Conservation (phyloP, 176 grass and related monocot genomes). For the Stipa capillata region DNA sequence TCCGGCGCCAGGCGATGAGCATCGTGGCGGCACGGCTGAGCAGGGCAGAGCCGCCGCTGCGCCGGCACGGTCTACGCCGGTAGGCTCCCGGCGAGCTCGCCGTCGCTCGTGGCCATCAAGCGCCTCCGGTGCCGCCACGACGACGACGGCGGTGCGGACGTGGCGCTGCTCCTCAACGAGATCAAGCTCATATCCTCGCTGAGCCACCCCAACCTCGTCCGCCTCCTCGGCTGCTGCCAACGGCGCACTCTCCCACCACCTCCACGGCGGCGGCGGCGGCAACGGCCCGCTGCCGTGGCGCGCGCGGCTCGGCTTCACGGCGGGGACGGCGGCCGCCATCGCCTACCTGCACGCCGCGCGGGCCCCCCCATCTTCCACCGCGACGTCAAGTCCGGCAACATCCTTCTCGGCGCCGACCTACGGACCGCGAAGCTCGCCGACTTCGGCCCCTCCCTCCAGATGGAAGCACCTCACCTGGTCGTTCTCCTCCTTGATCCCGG, state of each 20-base stretch:
- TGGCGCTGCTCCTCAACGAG: slow-evolving; percentile 55
- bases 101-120: slow-evolving; percentile 74
- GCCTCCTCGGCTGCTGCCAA: slow-evolving; percentile 87
- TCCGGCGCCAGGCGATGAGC: too few species aligned
- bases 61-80: slow-evolving; percentile 88
- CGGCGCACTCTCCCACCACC: slow-evolving; percentile 72
- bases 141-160: neutral
- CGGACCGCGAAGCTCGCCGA: slow-evolving; percentile 73
- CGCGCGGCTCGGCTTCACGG: slow-evolving; percentile 43
- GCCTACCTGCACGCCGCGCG: slow-evolving; percentile 57
- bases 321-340: slow-evolving; percentile 56
- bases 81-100: slow-evolving; percentile 28
- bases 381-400: slow-evolving; percentile 94
- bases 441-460: slow-evolving; percentile 61
- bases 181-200: slow-evolving; percentile 81
- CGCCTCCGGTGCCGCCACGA: slow-evolving; percentile 42
- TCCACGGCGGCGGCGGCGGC: slow-evolving; percentile 1
- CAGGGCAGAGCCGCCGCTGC: too few species aligned
- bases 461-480: slow-evolving; percentile 76
- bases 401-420: slow-evolving; percentile 57
- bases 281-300: slow-evolving; percentile 35
- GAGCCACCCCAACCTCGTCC: slow-evolving; percentile 76
- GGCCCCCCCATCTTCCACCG: slow-evolving; percentile 90
- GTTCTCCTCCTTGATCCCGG: slow-evolving; percentile 57
- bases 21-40: too few species aligned